Percentiles rank a stretch among this genome's conserved stretches.
phyloP scores from a whole-genome alignment of 768 basidiomycete species.

The Coprinopsis sp. region DNA sequence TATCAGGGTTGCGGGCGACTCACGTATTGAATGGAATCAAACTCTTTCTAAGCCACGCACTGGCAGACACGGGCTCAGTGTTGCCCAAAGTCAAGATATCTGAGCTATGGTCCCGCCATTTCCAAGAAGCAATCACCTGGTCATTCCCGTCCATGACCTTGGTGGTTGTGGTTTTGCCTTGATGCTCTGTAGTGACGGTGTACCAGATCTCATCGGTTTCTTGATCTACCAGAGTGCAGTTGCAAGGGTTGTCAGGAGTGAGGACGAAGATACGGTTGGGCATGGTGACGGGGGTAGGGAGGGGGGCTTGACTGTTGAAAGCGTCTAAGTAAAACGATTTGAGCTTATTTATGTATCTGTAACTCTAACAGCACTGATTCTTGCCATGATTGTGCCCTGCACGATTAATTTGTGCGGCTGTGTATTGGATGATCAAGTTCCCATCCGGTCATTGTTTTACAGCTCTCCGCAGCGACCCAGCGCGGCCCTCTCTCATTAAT shows the following conservation, averaged over 20 bases:
- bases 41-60: constrained; percentile 37
- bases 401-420: too few relatives aligned
- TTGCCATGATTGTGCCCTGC: too few relatives aligned
- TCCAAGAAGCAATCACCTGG: constrained; percentile 30
- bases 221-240: constrained; percentile 30
- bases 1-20: constrained; percentile 13
- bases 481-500: too few relatives aligned
- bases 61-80: constrained; percentile 25
- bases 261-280: constrained; percentile 24
- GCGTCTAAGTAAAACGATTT: too few relatives aligned
- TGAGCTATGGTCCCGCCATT: constrained; percentile 32
- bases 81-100: constrained; percentile 35
- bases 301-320: too few relatives aligned
- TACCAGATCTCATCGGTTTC: constrained; percentile 30
- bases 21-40: constrained; percentile 37
- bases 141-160: constrained; percentile 28
- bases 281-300: neutral
- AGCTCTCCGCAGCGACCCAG: too few relatives aligned
- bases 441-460: too few relatives aligned
- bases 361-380: too few relatives aligned
- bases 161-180: constrained; percentile 24
- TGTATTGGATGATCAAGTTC: too few relatives aligned
- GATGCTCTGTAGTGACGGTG: constrained; percentile 30
- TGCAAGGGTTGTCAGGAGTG: constrained; percentile 37
- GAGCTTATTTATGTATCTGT: too few relatives aligned